These are phyloP conservation scores for Hibiscus tridactylites DNA, from an alignment of 345 rosid genomes.

Conservation along the genomic window DNA sequence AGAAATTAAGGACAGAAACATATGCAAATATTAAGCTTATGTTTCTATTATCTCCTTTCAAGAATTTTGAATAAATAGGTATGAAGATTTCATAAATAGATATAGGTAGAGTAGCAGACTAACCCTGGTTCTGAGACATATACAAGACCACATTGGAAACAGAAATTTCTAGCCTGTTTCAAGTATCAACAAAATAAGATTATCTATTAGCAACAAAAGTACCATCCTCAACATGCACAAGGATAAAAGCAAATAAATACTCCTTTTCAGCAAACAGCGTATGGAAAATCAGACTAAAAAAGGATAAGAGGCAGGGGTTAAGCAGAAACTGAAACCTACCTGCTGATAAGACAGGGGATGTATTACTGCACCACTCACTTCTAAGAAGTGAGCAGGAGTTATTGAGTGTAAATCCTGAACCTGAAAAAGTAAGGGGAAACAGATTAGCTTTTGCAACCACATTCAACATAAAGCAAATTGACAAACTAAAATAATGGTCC, in stretches of 20 bases:
- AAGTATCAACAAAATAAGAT: constrained; percentile 15
- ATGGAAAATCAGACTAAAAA: not conserved
- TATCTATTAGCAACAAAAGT: constrained; percentile 10
- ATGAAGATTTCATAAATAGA: constrained; percentile 3
- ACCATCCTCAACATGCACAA: not conserved
- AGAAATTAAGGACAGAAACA: not conserved
- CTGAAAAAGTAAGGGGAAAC: constrained; percentile 31
- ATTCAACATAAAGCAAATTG: constrained; percentile 1
- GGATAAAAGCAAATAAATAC: not conserved
- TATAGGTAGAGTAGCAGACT: constrained; percentile 22
- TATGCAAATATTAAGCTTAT: not conserved
- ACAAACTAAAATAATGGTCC: not conserved
- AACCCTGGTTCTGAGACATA: constrained; percentile 95
- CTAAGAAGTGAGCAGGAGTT: constrained; percentile 81
- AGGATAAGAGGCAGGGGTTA: not conserved
- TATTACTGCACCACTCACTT: constrained; percentile 90
- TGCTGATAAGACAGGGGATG: constrained; percentile 95
- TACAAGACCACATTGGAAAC: constrained; percentile 81
- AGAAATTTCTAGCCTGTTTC: constrained; percentile 87
- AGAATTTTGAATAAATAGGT: not conserved
- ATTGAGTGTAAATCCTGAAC: constrained; percentile 90
- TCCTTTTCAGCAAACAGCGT: not conserved
- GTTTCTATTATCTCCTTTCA: not conserved
- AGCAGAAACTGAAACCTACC: constrained; percentile 32
- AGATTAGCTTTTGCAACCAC: constrained; percentile 5